Conservation (phyloP, 257 asterid genomes). For the Rehmannia glutinosa region DNA sequence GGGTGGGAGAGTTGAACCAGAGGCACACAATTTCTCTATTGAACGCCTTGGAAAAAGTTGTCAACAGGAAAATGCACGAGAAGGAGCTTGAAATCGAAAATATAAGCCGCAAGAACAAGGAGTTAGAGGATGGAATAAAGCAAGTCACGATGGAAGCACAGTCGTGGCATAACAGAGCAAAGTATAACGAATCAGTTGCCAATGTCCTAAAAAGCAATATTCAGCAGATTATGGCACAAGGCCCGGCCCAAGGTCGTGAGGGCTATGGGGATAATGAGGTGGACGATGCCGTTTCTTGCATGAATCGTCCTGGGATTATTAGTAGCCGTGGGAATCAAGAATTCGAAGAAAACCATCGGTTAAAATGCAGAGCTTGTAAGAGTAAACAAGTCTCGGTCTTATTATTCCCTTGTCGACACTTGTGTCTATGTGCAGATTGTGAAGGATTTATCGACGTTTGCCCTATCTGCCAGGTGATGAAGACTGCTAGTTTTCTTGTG, state of each 20-base stretch:
- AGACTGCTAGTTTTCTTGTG: constrained; percentile 58
- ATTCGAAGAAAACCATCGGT: background rate
- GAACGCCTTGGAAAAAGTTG: constrained; percentile 37
- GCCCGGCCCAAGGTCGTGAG: constrained; percentile 37
- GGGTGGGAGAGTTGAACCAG: constrained; percentile 45
- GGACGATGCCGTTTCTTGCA: constrained; percentile 45
- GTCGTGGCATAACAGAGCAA: constrained; percentile 59
- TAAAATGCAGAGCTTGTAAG: constrained; percentile 46
- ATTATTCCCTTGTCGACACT: constrained; percentile 57
- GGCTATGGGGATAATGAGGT: constrained; percentile 61
- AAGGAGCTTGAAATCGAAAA: constrained; percentile 50
- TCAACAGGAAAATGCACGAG: constrained; percentile 38
- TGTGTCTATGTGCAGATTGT: constrained; percentile 55
- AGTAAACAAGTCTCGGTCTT: constrained; percentile 32
- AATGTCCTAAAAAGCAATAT: constrained; percentile 41
- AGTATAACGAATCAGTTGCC: constrained; percentile 52
- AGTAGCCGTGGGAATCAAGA: background rate
- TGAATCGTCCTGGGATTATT: constrained; percentile 20
- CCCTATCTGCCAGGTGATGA: constrained; percentile 60
- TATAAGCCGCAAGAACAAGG: constrained; percentile 49
- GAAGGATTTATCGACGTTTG: constrained; percentile 43
- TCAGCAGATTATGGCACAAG: constrained; percentile 51
- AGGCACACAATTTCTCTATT: constrained; percentile 48
- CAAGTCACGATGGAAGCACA: constrained; percentile 54
- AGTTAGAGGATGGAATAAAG: constrained; percentile 52